Evolutionary conservation across 2,329 filamentous ascomycete genomes (phyloP).

Genomic region (Talaromyces sp.): DNA sequence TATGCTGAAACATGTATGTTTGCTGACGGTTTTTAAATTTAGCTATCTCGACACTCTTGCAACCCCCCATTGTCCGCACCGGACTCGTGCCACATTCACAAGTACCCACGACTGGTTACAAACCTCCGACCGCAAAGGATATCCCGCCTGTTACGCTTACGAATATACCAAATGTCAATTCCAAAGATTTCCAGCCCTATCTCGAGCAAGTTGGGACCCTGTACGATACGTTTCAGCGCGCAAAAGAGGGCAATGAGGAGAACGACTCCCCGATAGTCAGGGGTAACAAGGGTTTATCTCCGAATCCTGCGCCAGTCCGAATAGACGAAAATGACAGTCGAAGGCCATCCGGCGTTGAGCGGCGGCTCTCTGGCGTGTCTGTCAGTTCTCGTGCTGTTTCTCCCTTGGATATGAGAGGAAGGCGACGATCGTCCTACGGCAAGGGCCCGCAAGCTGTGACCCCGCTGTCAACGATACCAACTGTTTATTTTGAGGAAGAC

Average conservation of each 20-base stretch:
- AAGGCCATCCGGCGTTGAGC: slow-evolving; percentile 28
- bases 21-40: not conserved
- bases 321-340: slow-evolving; percentile 47
- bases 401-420: slow-evolving; percentile 45
- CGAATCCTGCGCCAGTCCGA: slow-evolving; percentile 19
- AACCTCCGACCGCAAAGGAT: slow-evolving; percentile 76
- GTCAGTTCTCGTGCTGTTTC: slow-evolving; percentile 39
- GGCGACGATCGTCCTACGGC: slow-evolving; percentile 49
- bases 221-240: slow-evolving; percentile 82
- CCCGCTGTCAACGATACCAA: slow-evolving; percentile 84
- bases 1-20: not conserved
- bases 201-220: slow-evolving; percentile 77
- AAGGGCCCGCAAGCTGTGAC: slow-evolving; percentile 64
- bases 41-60: slow-evolving; percentile 92
- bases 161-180: slow-evolving; percentile 77
- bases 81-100: slow-evolving; percentile 76
- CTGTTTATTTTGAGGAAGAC: slow-evolving; percentile 88
- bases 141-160: slow-evolving; percentile 91
- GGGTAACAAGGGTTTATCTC: slow-evolving; percentile 34
- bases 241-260: slow-evolving; percentile 72
- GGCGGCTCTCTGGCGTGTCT: slow-evolving; percentile 38
- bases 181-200: slow-evolving; percentile 76
- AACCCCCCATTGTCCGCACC: slow-evolving; percentile 83
- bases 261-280: slow-evolving; percentile 44
- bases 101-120: slow-evolving; percentile 64